phyloP scores from a whole-genome alignment of 176 grass and related monocot species.

The Oryza glaberrima region DNA sequence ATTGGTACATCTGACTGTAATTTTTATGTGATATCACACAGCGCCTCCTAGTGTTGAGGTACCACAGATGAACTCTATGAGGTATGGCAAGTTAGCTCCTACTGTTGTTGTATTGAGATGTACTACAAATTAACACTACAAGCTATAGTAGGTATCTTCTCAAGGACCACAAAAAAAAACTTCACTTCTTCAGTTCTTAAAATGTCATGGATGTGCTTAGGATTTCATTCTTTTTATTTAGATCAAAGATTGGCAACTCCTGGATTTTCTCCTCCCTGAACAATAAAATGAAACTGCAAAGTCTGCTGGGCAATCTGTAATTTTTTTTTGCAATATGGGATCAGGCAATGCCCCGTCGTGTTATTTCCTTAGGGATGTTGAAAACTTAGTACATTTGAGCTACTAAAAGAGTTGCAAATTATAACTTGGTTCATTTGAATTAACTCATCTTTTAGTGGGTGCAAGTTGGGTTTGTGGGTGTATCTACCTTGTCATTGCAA shows the following conservation, averaged over 20 bases:
- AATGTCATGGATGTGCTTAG: background rate
- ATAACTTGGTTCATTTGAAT: slow-evolving; percentile 22
- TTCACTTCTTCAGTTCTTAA: background rate
- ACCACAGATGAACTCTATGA: background rate
- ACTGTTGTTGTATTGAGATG: background rate
- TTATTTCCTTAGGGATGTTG: slow-evolving; percentile 25
- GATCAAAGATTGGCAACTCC: background rate
- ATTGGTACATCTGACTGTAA: background rate
- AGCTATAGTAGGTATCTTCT: background rate
- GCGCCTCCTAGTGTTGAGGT: background rate
- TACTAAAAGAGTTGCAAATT: background rate
- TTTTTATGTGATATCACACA: background rate
- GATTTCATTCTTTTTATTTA: background rate
- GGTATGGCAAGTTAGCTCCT: background rate
- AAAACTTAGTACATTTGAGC: slow-evolving; percentile 18
- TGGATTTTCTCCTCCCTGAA: background rate
- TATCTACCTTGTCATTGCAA: slow-evolving; percentile 16
- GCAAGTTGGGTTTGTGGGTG: slow-evolving; percentile 5
- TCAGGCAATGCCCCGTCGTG: background rate
- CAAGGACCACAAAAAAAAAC: background rate
- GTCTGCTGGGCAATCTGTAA: slow-evolving; percentile 14
- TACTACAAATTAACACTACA: background rate
- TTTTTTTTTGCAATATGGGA: too few relatives aligned
- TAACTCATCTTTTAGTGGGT: slow-evolving; percentile 1
- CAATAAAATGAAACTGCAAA: background rate